Evolutionary conservation across 192 early-diverging fungal species (phyloP).

Genomic region (Podila clonocystis): DNA sequence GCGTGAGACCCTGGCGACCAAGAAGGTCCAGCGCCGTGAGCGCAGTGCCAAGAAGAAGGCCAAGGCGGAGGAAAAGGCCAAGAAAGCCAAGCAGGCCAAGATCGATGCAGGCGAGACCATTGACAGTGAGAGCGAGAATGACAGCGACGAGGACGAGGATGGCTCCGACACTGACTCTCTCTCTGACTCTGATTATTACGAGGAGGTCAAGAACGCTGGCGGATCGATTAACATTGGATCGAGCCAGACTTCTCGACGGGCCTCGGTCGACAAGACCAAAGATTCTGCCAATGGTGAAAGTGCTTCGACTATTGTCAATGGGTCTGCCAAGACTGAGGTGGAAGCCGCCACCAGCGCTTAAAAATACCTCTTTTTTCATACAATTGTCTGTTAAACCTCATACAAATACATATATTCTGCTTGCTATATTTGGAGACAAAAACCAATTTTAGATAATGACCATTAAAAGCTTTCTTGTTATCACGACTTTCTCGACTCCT

Average conservation of each 20-base stretch:
- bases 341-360: no score
- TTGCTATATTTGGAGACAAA: no score
- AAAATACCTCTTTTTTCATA: no score
- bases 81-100: slow-evolving; percentile 18
- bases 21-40: slow-evolving; percentile 28
- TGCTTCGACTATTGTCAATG: not conserved
- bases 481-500: no score
- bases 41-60: slow-evolving; percentile 36
- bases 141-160: slow-evolving; percentile 10
- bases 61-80: slow-evolving; percentile 46
- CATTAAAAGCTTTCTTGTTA: no score
- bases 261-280: slow-evolving; percentile 4
- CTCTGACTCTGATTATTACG: slow-evolving; percentile 42
- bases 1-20: slow-evolving; percentile 13
- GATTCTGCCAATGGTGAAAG: not conserved
- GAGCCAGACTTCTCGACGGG: not conserved
- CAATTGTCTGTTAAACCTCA: no score
- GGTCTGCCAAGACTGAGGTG: not conserved
- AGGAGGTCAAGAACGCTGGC: slow-evolving; percentile 10
- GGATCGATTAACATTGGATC: slow-evolving; percentile 2
- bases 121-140: slow-evolving; percentile 9
- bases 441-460: no score
- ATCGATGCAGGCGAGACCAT: slow-evolving; percentile 19
- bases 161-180: slow-evolving; percentile 25
- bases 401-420: no score